These are phyloP conservation scores for Byssothecium circinans DNA, from an alignment of 2,329 filamentous ascomycete species.

Conservation along the genomic window DNA sequence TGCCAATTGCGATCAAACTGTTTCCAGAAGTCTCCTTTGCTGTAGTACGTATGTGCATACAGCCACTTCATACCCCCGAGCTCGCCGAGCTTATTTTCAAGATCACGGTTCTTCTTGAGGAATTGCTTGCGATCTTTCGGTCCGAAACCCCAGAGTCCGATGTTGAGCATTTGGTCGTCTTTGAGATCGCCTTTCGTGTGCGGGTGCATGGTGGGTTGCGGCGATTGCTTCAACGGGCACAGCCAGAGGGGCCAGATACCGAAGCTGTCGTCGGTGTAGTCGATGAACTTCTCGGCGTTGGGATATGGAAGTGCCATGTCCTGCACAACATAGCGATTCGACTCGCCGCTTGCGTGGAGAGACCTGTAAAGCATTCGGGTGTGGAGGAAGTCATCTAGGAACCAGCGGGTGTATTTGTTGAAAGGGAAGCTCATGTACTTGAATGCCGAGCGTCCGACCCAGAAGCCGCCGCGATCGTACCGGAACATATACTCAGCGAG, in stretches of 20 bases:
- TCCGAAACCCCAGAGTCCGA: constrained; percentile 76
- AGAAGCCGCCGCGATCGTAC: constrained; percentile 71
- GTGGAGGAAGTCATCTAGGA: constrained; percentile 65
- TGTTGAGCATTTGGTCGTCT: constrained; percentile 52
- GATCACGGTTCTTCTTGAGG: constrained; percentile 58
- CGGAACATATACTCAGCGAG: constrained; percentile 70
- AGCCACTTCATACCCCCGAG: constrained; percentile 69
- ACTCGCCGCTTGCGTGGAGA: constrained; percentile 62
- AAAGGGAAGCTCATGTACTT: constrained; percentile 66
- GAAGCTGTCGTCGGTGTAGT: constrained; percentile 44
- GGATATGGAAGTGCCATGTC: constrained; percentile 57
- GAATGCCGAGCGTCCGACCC: constrained; percentile 66
- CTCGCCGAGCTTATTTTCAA: constrained; percentile 62
- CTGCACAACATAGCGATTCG: constrained; percentile 65
- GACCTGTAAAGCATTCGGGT: constrained; percentile 68
- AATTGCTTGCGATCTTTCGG: constrained; percentile 48
- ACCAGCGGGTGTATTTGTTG: constrained; percentile 62
- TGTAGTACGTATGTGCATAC: constrained; percentile 70
- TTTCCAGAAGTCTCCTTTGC: constrained; percentile 68
- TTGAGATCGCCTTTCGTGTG: constrained; percentile 32
- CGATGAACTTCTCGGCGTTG: constrained; percentile 48
- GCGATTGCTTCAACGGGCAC: constrained; percentile 47
- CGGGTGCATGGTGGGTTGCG: constrained; percentile 39
- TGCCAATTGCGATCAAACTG: constrained; percentile 65
- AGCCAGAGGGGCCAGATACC: constrained; percentile 54